phyloP scores from a whole-genome alignment of 768 basidiomycete species.

The Mycena olivaceomarginata region DNA sequence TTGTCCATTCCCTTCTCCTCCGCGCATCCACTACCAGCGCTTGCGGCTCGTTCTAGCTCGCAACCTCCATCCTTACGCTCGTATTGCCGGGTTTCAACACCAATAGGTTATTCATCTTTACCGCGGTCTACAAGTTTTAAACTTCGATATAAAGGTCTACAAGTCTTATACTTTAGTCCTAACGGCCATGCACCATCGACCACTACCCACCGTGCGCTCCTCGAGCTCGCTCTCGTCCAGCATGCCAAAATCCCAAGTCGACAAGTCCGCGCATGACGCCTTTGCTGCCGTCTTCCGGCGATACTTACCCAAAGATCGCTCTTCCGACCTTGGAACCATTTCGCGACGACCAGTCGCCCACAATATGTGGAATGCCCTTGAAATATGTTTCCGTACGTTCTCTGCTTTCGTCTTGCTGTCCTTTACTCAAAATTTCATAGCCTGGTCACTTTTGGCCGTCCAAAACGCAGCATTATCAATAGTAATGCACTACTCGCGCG shows the following conservation, averaged over 20 bases:
- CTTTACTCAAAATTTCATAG: constrained; percentile 30
- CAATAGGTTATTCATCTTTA: constrained; percentile 1
- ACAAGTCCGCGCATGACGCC: constrained; percentile 68
- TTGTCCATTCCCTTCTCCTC: constrained; percentile 1
- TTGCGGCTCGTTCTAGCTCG: constrained; percentile 16
- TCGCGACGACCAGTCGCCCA: constrained; percentile 62
- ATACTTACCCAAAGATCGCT: constrained; percentile 64
- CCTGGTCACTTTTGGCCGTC: constrained; percentile 87
- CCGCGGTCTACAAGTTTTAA: constrained; percentile 22
- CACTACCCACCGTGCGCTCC: constrained; percentile 73
- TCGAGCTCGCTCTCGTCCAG: constrained; percentile 61
- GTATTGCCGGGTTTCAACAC: constrained; percentile 33
- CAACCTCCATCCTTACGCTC: constrained; percentile 13
- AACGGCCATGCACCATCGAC: constrained; percentile 77
- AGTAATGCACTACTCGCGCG: constrained; percentile 99
- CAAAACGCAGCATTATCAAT: constrained; percentile 98
- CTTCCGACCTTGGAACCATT: constrained; percentile 56
- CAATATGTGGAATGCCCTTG: constrained; percentile 81
- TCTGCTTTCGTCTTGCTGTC: constrained; percentile 16
- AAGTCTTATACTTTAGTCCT: background rate
- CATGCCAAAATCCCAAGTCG: constrained; percentile 37
- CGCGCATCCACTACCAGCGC: constrained; percentile 18
- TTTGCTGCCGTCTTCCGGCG: constrained; percentile 68
- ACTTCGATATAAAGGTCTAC: too few relatives aligned
- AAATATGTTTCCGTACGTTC: constrained; percentile 89